phyloP scores from a whole-genome alignment of 2,329 filamentous ascomycete species.

The Decorospora gaudefroyi region DNA sequence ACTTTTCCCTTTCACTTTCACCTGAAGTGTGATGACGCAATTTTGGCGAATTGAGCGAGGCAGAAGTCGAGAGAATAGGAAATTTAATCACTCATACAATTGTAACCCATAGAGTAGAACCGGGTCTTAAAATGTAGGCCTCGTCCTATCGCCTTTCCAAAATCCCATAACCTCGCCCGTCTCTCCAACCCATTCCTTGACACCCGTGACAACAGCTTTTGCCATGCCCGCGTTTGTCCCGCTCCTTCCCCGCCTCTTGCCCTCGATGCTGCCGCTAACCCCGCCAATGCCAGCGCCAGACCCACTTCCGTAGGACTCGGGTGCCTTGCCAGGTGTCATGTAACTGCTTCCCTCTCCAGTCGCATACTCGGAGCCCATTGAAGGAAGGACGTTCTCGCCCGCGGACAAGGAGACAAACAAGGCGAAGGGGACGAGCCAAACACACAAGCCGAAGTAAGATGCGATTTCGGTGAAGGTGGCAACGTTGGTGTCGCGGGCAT shows the following conservation, averaged over 20 bases:
- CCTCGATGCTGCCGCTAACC: slow-evolving; percentile 27
- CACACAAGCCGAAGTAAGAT: slow-evolving; percentile 92
- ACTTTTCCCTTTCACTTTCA: too few species aligned
- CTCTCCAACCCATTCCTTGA: slow-evolving; percentile 66
- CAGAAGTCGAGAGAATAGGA: neutral
- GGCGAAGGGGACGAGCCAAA: slow-evolving; percentile 95
- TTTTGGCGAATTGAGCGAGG: neutral
- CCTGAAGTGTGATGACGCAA: neutral
- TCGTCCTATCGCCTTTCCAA: slow-evolving; percentile 63
- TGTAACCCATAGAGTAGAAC: slow-evolving; percentile 1
- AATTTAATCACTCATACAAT: slow-evolving; percentile 19
- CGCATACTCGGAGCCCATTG: slow-evolving; percentile 78
- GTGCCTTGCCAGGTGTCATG: slow-evolving; percentile 51
- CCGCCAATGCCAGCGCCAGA: slow-evolving; percentile 40
- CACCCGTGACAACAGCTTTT: slow-evolving; percentile 62
- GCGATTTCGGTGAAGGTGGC: slow-evolving; percentile 93
- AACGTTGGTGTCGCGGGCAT: slow-evolving; percentile 66
- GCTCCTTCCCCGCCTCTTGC: slow-evolving; percentile 51
- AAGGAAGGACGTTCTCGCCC: slow-evolving; percentile 91
- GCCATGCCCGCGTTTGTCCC: slow-evolving; percentile 61
- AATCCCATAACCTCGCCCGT: slow-evolving; percentile 66
- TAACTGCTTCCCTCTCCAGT: slow-evolving; percentile 61
- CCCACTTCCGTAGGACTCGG: slow-evolving; percentile 30
- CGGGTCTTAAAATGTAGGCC: slow-evolving; percentile 45
- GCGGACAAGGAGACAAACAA: slow-evolving; percentile 93